Evolutionary conservation across 257 asterid species (phyloP), one percentile per base, ranked within the genome.

Genomic region (Cinchona pubescens): DNA sequence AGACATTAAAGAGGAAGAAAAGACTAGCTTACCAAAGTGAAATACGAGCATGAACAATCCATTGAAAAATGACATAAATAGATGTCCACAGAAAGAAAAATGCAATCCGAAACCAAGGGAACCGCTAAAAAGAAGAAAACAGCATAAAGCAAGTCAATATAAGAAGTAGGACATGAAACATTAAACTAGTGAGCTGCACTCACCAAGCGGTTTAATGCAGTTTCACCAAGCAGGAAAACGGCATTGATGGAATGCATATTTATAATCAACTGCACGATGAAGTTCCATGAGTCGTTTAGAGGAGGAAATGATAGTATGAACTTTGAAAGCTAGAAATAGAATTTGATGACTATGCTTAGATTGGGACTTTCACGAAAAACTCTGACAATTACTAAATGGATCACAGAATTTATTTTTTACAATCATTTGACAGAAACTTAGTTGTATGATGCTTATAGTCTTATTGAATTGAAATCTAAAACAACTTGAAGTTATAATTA

Each of bases 101-200:
- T 48, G 96, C 97, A 48, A 94, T 94, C 58, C 97, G 84, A 67
- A 92, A 94, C 97, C 97, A 92, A 29, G 98, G 98, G 76, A 94
- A 94, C 75, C 95, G 82, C 98, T 94, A 97, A 81, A 92, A 60
- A 58, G 10, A 13, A 42, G 29, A 29, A 30, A 72, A 69, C 3
- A 64, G 69, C 30, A 42, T 2, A 37, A 43, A 18, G 56, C 1
- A 46, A 46, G 51, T 46, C 11, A 29, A 37, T 15, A 23, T 45
- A 43, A 60, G 68, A 27, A 72, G 37, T 19, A 66, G 13, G 29
- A 45, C 25, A 12, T 6, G 55, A 67, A 55, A 23, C 12, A n/a
- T 30, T n/a, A 2, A 30, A 37, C 23, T 16, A 46, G 49, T 9
- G 30, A 37, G 67, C 65, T 21, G 3, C 2, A 76, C 92, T 87